A percentile compares a stretch with the other conserved stretches of the same genome.
These are phyloP conservation scores for Candida smagusa DNA, from an alignment of 1,139 yeast genomes.

Conservation along the genomic window DNA sequence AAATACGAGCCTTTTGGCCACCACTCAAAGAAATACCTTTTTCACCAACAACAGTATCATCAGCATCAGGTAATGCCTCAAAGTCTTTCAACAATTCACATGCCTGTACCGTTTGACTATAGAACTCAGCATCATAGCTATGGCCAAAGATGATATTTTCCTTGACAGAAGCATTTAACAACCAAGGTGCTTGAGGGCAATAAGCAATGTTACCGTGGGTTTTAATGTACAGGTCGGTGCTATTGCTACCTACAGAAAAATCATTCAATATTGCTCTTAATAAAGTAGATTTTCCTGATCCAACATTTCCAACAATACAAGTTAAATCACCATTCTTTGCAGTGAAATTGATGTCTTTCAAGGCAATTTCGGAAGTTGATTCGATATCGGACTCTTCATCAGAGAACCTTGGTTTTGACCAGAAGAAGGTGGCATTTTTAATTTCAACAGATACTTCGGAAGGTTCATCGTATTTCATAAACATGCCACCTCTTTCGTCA, in stretches of 20 bases:
- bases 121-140: slow-evolving; percentile 16
- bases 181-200: slow-evolving; percentile 24
- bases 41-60: slow-evolving; percentile 23
- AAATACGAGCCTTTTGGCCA: slow-evolving; percentile 25
- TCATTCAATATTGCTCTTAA: slow-evolving; percentile 24
- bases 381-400: not conserved
- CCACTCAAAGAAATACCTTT: slow-evolving; percentile 26
- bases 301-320: slow-evolving; percentile 28
- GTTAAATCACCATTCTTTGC: slow-evolving; percentile 25
- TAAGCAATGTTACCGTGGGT: slow-evolving; percentile 24
- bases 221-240: slow-evolving; percentile 7
- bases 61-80: slow-evolving; percentile 22
- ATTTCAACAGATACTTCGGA: slow-evolving; percentile 22
- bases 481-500: slow-evolving; percentile 1
- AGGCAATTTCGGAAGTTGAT: slow-evolving; percentile 11
- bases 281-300: slow-evolving; percentile 26
- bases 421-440: slow-evolving; percentile 17
- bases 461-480: slow-evolving; percentile 11
- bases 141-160: slow-evolving; percentile 24
- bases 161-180: slow-evolving; percentile 20
- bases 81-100: slow-evolving; percentile 21
- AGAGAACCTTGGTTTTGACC: slow-evolving; percentile 12
- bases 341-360: slow-evolving; percentile 17
- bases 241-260: slow-evolving; percentile 8
- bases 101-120: slow-evolving; percentile 17